Evolutionary conservation across 192 early-diverging fungal species (phyloP).

Genomic region (Backusella westeae): DNA sequence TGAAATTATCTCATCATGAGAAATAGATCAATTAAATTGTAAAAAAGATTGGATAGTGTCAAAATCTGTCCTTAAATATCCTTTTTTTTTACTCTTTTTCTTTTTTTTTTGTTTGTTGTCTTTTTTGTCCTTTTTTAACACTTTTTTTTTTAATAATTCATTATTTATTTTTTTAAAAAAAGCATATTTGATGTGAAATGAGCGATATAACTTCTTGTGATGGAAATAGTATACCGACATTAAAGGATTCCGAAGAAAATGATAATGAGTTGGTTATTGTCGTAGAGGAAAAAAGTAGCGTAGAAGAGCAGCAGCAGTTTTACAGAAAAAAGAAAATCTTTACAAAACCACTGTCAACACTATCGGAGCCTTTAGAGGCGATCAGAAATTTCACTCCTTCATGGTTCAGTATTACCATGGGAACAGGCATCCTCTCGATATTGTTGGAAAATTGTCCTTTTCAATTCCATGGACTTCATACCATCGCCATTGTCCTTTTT

Average conservation of each 20-base stretch:
- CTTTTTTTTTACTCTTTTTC: background rate
- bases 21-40: background rate
- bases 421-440: conserved; percentile 44
- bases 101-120: background rate
- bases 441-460: conserved; percentile 43
- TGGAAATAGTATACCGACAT: background rate
- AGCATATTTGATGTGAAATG: background rate
- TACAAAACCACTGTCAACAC: background rate
- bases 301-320: background rate
- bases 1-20: background rate
- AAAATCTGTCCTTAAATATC: background rate
- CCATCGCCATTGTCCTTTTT: conserved; percentile 42
- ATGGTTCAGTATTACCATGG: conserved; percentile 52
- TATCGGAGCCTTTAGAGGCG: background rate
- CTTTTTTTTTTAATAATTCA: background rate
- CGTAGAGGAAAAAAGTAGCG: background rate
- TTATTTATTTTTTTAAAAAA: background rate
- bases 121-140: background rate
- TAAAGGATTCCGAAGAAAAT: background rate
- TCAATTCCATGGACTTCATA: conserved; percentile 33
- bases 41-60: background rate
- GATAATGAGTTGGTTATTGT: background rate
- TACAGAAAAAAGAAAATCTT: background rate
- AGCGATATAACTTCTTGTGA: background rate
- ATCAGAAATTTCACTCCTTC: conserved; percentile 48